phyloP scores from a whole-genome alignment of 768 basidiomycete genomes.

The Cyathus striatus region DNA sequence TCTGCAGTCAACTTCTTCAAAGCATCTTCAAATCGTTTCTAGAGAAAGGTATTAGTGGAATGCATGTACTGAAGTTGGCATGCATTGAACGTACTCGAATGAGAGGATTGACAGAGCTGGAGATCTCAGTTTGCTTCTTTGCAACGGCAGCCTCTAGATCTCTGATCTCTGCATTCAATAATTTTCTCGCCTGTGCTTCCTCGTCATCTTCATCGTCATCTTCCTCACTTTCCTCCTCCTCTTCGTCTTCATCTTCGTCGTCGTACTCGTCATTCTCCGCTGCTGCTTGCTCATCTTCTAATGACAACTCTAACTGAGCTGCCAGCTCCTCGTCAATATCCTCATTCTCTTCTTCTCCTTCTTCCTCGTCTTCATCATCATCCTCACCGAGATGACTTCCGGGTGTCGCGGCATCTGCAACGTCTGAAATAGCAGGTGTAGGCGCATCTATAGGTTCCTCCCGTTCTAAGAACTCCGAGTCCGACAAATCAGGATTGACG shows the following conservation, averaged over 20 bases:
- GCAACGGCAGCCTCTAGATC: slow-evolving; percentile 85
- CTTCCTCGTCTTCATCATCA: slow-evolving; percentile 55
- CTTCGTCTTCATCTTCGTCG: slow-evolving; percentile 63
- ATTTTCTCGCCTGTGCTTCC: slow-evolving; percentile 67
- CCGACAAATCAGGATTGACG: slow-evolving; percentile 86
- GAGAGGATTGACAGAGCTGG: slow-evolving; percentile 79
- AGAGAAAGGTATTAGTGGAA: background rate
- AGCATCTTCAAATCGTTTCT: slow-evolving; percentile 94
- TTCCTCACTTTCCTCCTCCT: slow-evolving; percentile 66
- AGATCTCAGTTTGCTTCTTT: slow-evolving; percentile 81
- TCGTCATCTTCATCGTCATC: slow-evolving; percentile 86
- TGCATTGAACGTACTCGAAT: slow-evolving; percentile 68
- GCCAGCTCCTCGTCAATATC: slow-evolving; percentile 88
- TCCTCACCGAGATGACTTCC: slow-evolving; percentile 51
- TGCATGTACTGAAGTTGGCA: too few species aligned
- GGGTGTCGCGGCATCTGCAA: slow-evolving; percentile 58
- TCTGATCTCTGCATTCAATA: slow-evolving; percentile 84
- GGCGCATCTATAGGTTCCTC: slow-evolving; percentile 64
- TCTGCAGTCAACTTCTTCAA: slow-evolving; percentile 84
- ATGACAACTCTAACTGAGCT: slow-evolving; percentile 80
- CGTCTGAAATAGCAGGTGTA: slow-evolving; percentile 67
- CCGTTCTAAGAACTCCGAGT: slow-evolving; percentile 79
- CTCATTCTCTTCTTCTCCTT: slow-evolving; percentile 64
- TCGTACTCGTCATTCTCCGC: slow-evolving; percentile 57
- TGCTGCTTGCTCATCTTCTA: slow-evolving; percentile 49